Conservation (phyloP, 2,329 filamentous ascomycete species). For the Talaromyces sp. region DNA sequence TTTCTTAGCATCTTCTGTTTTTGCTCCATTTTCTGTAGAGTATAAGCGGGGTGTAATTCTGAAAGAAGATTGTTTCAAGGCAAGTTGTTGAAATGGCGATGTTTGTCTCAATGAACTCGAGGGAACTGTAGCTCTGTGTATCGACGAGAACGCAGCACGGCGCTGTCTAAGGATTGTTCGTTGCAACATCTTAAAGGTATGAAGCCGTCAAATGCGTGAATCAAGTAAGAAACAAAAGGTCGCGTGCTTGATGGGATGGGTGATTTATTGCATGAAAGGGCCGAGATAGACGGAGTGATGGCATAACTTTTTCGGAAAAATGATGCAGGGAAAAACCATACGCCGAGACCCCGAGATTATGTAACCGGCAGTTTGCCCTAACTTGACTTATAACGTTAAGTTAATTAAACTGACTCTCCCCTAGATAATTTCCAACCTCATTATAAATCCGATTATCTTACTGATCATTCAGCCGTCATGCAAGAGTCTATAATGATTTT, state of each 20-base stretch:
- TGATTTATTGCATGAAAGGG: background rate
- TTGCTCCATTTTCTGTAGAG: slow-evolving; percentile 37
- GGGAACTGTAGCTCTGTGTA: slow-evolving; percentile 33
- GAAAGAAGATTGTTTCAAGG: slow-evolving; percentile 33
- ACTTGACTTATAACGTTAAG: too few species aligned
- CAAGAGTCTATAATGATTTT: background rate
- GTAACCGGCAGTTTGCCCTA: slow-evolving; percentile 12
- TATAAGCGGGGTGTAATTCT: slow-evolving; percentile 38
- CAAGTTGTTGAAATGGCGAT: slow-evolving; percentile 32
- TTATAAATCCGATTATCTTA: background rate
- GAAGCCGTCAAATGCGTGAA: background rate
- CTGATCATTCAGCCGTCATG: background rate
- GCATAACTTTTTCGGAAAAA: slow-evolving; percentile 15
- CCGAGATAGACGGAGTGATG: background rate
- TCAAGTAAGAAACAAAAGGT: slow-evolving; percentile 5
- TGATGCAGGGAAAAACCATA: slow-evolving; percentile 15
- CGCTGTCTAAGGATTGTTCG: slow-evolving; percentile 42
- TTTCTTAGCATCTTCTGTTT: slow-evolving; percentile 27
- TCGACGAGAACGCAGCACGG: slow-evolving; percentile 35
- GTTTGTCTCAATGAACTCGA: slow-evolving; percentile 34
- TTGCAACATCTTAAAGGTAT: slow-evolving; percentile 37
- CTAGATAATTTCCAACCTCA: background rate
- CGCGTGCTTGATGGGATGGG: background rate
- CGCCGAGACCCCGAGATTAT: slow-evolving; percentile 16
- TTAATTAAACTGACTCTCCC: background rate